Evolutionary conservation across 2,329 filamentous ascomycete genomes (phyloP).

Genomic region (Stagonosporopsis cucurbitacearum): DNA sequence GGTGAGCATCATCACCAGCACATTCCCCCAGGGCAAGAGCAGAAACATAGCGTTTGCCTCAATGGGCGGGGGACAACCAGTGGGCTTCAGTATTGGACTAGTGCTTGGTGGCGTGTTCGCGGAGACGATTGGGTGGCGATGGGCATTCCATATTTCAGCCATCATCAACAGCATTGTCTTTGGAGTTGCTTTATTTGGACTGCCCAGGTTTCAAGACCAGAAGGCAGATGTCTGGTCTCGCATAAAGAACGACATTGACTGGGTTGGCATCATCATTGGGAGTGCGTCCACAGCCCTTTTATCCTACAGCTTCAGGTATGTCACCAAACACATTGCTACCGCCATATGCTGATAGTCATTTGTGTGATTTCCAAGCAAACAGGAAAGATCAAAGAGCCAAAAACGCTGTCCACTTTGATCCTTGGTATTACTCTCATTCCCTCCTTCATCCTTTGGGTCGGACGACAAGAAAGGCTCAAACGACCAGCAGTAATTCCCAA

Average conservation of each 20-base stretch:
- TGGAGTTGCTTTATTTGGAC: slow-evolving; percentile 47
- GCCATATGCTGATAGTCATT: background rate
- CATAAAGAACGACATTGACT: slow-evolving; percentile 59
- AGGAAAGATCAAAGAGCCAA: slow-evolving; percentile 51
- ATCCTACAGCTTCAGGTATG: slow-evolving; percentile 62
- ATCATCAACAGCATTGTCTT: slow-evolving; percentile 53
- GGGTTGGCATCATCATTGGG: slow-evolving; percentile 58
- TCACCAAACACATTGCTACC: slow-evolving; percentile 5
- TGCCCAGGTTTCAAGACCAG: slow-evolving; percentile 43
- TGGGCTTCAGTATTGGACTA: slow-evolving; percentile 61
- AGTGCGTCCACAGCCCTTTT: slow-evolving; percentile 58
- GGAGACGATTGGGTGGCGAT: slow-evolving; percentile 59
- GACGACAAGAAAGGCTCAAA: slow-evolving; percentile 53
- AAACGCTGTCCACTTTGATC: slow-evolving; percentile 56
- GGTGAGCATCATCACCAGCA: slow-evolving; percentile 57
- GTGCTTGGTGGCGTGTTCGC: slow-evolving; percentile 59
- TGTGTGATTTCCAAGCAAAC: slow-evolving; percentile 50
- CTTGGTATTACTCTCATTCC: slow-evolving; percentile 54
- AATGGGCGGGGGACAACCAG: slow-evolving; percentile 58
- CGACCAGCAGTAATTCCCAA: slow-evolving; percentile 67
- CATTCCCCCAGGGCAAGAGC: slow-evolving; percentile 54
- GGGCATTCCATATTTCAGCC: slow-evolving; percentile 58
- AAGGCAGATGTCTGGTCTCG: slow-evolving; percentile 33
- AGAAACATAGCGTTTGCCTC: slow-evolving; percentile 61
- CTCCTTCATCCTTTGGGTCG: slow-evolving; percentile 62